A percentile compares a stretch with the other conserved stretches of the same genome.
These are phyloP conservation scores for Metarhizium brunneum DNA, from an alignment of 2,329 filamentous ascomycete species.

Conservation along the genomic window DNA sequence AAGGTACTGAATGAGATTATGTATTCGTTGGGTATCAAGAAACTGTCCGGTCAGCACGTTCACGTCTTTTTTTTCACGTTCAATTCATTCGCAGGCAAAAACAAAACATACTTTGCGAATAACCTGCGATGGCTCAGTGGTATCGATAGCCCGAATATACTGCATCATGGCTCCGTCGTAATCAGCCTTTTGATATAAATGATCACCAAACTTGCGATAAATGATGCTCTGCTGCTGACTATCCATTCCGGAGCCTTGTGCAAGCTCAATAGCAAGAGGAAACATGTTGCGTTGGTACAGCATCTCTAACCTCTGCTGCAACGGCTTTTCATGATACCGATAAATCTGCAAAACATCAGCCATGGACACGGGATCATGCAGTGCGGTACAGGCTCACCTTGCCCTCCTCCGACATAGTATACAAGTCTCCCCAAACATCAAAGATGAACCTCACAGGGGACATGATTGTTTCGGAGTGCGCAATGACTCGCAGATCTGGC, in stretches of 20 bases:
- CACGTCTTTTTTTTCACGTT: too few relatives aligned
- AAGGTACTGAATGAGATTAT: slow-evolving; percentile 93
- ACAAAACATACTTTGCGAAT: slow-evolving; percentile 65
- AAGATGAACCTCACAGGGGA: slow-evolving; percentile 74
- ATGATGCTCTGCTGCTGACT: slow-evolving; percentile 78
- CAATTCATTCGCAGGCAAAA: background rate
- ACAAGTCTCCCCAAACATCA: slow-evolving; percentile 83
- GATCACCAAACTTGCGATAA: slow-evolving; percentile 87
- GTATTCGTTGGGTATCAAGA: slow-evolving; percentile 91
- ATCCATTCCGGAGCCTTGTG: slow-evolving; percentile 80
- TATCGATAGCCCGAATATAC: slow-evolving; percentile 92
- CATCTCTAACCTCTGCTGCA: slow-evolving; percentile 87
- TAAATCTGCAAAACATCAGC: slow-evolving; percentile 47
- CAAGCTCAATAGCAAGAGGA: slow-evolving; percentile 81
- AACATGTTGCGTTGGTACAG: slow-evolving; percentile 92
- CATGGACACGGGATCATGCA: background rate
- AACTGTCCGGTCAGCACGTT: slow-evolving; percentile 47
- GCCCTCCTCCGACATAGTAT: slow-evolving; percentile 82
- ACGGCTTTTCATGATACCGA: slow-evolving; percentile 80
- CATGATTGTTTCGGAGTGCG: slow-evolving; percentile 77
- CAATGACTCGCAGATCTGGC: slow-evolving; percentile 80
- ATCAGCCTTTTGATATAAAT: slow-evolving; percentile 87
- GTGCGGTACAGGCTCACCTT: slow-evolving; percentile 50
- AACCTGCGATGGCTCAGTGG: slow-evolving; percentile 90
- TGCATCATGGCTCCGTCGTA: slow-evolving; percentile 99